Percentiles rank a stretch among this genome's conserved stretches.
phyloP scores from a whole-genome alignment of 768 basidiomycete genomes.

The Mycena alexandri region DNA sequence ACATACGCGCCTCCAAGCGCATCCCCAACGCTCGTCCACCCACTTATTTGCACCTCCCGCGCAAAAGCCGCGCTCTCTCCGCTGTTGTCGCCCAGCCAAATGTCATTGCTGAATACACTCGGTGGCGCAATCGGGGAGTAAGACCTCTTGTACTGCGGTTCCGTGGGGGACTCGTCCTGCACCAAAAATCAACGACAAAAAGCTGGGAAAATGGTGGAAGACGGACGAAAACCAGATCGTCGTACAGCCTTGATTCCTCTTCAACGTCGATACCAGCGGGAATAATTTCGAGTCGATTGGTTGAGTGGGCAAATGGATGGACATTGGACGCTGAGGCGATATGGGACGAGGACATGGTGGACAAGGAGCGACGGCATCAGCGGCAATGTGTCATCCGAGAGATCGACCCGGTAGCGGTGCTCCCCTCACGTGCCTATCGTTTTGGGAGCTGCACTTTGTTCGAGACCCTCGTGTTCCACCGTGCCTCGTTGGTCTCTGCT shows the following conservation, averaged over 20 bases:
- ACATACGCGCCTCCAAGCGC: conserved; percentile 73
- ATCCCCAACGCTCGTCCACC: conserved; percentile 83
- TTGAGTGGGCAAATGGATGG: conserved; percentile 20
- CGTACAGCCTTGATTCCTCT: conserved; percentile 76
- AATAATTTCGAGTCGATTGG: conserved; percentile 62
- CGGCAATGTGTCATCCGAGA: not conserved
- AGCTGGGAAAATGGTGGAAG: conserved; percentile 7
- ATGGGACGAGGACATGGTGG: conserved; percentile 28
- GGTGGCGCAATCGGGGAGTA: conserved; percentile 53
- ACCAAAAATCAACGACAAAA: not conserved
- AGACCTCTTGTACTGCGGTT: conserved; percentile 38
- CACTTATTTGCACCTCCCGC: conserved; percentile 72
- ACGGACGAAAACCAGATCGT: conserved; percentile 68
- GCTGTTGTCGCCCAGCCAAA: conserved; percentile 75
- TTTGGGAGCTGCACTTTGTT: no score
- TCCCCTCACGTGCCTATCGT: no score
- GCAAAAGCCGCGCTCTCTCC: conserved; percentile 70
- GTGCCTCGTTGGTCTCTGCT: no score
- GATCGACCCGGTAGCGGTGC: no score
- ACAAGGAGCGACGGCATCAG: conserved; percentile 4
- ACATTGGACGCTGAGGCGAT: not conserved
- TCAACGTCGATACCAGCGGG: conserved; percentile 73
- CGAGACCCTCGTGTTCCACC: no score
- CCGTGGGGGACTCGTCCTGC: conserved; percentile 25
- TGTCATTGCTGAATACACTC: conserved; percentile 76